phyloP scores from a whole-genome alignment of 495 filamentous ascomycete species.

The Penicillium cosmopolitanum region DNA sequence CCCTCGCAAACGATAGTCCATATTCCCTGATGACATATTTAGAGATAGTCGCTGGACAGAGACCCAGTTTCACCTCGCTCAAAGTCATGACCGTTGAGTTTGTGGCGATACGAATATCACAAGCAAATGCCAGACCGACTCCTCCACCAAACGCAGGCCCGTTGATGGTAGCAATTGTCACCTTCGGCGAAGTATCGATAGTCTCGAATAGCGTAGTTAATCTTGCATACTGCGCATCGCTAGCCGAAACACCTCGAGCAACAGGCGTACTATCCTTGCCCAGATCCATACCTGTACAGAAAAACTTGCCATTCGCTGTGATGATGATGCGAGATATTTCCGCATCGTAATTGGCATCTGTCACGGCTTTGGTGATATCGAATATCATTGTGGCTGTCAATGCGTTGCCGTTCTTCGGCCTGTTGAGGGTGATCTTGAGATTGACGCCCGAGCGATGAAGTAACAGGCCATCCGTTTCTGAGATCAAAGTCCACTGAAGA shows the following conservation, averaged over 20 bases:
- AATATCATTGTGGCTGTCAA: constrained; percentile 36
- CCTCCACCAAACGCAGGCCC: constrained; percentile 46
- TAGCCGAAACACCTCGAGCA: constrained; percentile 16
- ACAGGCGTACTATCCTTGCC: constrained; percentile 25
- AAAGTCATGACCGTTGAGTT: constrained; percentile 31
- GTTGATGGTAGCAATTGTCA: constrained; percentile 40
- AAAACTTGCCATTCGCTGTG: constrained; percentile 38
- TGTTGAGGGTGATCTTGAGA: constrained; percentile 37
- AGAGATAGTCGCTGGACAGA: constrained; percentile 37
- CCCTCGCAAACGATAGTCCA: constrained; percentile 30
- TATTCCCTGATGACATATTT: constrained; percentile 39
- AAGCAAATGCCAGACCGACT: constrained; percentile 41
- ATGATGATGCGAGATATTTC: constrained; percentile 37
- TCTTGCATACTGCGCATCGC: constrained; percentile 25
- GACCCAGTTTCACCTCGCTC: constrained; percentile 37
- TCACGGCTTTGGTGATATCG: constrained; percentile 27
- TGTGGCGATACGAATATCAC: constrained; percentile 35
- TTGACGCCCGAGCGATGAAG: constrained; percentile 32
- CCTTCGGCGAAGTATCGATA: constrained; percentile 38
- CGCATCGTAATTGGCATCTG: constrained; percentile 21
- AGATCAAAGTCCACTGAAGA: constrained; percentile 20
- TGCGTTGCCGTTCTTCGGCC: constrained; percentile 40
- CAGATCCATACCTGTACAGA: constrained; percentile 49
- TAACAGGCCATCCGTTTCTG: constrained; percentile 15
- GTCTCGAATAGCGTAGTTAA: constrained; percentile 32